Evolutionary conservation across 208 protist genomes (phyloP).

Genomic region (Polymyxa betae): DNA sequence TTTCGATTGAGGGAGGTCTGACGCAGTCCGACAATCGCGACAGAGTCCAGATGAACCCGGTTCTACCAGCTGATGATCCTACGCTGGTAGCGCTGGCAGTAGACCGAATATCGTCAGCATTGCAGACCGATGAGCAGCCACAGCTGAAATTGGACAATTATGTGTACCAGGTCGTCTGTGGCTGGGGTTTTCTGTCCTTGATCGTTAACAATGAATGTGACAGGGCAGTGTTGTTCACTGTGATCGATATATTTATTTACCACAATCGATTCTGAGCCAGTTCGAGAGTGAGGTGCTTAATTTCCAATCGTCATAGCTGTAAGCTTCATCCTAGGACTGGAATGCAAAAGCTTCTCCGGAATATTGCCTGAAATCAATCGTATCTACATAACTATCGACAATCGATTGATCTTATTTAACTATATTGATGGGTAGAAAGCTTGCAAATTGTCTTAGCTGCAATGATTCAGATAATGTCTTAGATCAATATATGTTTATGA

Average conservation of each 20-base stretch:
- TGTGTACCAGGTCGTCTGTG: background rate
- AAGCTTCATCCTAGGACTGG: background rate
- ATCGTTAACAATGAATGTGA: background rate
- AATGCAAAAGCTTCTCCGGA: constrained; percentile 19
- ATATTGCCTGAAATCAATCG: constrained; percentile 14
- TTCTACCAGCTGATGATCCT: background rate
- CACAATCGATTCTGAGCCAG: background rate
- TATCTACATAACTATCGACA: constrained; percentile 41
- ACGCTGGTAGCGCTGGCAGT: background rate
- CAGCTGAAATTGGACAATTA: background rate
- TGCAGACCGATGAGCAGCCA: background rate
- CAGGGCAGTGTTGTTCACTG: background rate
- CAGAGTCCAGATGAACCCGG: background rate
- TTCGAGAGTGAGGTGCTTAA: background rate
- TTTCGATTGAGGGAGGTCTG: too few species aligned
- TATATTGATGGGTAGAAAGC: background rate
- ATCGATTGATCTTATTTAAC: constrained; percentile 32
- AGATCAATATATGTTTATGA: background rate
- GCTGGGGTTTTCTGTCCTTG: background rate
- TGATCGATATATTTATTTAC: background rate
- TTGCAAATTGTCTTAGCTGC: background rate
- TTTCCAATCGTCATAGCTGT: background rate
- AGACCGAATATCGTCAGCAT: background rate
- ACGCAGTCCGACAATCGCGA: too few species aligned
- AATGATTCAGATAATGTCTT: background rate